Conservation (phyloP, 371 early-diverging fungal species). For the Mortierella sp. region DNA sequence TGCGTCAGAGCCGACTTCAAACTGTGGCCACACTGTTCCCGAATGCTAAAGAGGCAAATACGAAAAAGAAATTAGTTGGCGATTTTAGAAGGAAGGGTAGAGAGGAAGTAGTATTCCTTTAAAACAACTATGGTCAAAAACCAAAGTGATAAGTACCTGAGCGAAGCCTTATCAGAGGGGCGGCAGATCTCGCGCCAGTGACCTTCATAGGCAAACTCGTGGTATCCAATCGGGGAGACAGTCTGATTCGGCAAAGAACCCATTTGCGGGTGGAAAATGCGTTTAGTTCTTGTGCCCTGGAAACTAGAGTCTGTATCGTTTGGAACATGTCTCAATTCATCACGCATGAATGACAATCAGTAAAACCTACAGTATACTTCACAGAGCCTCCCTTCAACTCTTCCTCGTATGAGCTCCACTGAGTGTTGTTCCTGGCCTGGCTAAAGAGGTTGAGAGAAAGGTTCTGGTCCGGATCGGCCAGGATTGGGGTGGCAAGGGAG, state of each 20-base stretch:
- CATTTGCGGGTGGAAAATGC: too few relatives aligned
- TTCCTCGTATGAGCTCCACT: slow-evolving; percentile 53
- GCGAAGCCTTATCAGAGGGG: slow-evolving; percentile 78
- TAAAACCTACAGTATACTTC: slow-evolving; percentile 53
- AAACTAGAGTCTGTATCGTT: too few relatives aligned
- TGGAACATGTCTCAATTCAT: too few relatives aligned
- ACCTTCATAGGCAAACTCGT: slow-evolving; percentile 76
- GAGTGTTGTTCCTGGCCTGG: slow-evolving; percentile 52
- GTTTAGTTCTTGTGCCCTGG: too few relatives aligned
- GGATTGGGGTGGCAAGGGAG: slow-evolving; percentile 34
- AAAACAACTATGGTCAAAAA: too few relatives aligned
- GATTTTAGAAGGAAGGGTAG: too few relatives aligned
- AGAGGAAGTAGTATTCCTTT: too few relatives aligned
- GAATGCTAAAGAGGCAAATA: slow-evolving; percentile 65
- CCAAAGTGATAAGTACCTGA: slow-evolving; percentile 58
- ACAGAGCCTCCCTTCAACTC: slow-evolving; percentile 49
- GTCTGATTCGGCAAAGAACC: slow-evolving; percentile 49
- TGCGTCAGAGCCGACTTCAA: slow-evolving; percentile 86
- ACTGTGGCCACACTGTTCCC: slow-evolving; percentile 89
- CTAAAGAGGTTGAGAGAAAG: slow-evolving; percentile 49
- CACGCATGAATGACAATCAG: slow-evolving; percentile 44
- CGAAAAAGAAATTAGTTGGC: background rate
- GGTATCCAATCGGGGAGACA: slow-evolving; percentile 66
- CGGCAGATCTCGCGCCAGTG: slow-evolving; percentile 85
- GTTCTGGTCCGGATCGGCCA: slow-evolving; percentile 44